These are phyloP conservation scores for Casaregolazyma suthepensis DNA, from an alignment of 1,139 yeast genomes.

Conservation along the genomic window DNA sequence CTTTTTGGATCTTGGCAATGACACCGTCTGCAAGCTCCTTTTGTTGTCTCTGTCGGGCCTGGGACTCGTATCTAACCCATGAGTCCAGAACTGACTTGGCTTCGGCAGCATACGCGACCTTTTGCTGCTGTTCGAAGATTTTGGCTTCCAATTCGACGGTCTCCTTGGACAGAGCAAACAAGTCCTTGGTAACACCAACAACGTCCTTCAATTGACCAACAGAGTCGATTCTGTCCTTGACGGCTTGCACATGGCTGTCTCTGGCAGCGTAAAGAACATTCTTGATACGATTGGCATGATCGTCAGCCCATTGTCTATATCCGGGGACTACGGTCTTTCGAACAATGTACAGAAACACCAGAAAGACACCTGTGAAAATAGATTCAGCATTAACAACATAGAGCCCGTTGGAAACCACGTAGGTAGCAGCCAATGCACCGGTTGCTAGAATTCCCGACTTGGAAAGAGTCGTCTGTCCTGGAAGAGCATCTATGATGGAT, in stretches of 20 bases:
- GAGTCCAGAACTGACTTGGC: conserved; percentile 95
- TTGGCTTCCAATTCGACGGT: conserved; percentile 94
- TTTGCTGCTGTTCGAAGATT: conserved; percentile 87
- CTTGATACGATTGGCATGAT: conserved; percentile 79
- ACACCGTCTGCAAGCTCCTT: conserved; percentile 82
- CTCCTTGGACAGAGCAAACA: conserved; percentile 92
- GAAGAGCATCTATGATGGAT: conserved; percentile 84
- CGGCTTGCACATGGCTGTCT: conserved; percentile 85
- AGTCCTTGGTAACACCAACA: conserved; percentile 81
- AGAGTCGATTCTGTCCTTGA: conserved; percentile 81
- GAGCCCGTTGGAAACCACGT: conserved; percentile 90
- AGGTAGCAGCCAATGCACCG: conserved; percentile 86
- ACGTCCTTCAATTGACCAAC: conserved; percentile 90
- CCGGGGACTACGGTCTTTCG: conserved; percentile 91
- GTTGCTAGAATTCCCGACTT: conserved; percentile 96
- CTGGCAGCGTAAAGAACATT: conserved; percentile 82
- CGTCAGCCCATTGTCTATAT: conserved; percentile 92
- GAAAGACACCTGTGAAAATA: conserved; percentile 72
- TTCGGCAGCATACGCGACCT: conserved; percentile 78
- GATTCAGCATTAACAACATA: conserved; percentile 94
- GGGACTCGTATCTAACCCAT: conserved; percentile 98
- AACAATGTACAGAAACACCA: conserved; percentile 65
- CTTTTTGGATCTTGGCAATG: conserved; percentile 81
- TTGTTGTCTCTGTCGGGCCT: conserved; percentile 95
- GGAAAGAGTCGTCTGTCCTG: conserved; percentile 82